Evolutionary conservation across 306 rosid species (phyloP).

Genomic region (Castanopsis chinensis): DNA sequence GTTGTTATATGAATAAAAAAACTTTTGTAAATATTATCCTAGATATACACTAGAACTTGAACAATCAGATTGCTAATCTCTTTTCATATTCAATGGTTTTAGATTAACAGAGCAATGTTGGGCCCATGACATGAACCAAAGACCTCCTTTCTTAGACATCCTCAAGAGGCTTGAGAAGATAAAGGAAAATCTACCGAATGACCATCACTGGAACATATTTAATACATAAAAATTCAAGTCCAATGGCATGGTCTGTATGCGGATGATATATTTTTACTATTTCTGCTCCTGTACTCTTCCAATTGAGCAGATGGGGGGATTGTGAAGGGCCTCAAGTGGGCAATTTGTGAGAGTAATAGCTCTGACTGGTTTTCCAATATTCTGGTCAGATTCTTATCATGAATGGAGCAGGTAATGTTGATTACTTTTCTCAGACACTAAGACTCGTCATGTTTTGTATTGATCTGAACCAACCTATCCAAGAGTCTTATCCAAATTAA

Average conservation of each 20-base stretch:
- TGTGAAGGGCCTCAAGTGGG: slow-evolving; percentile 38
- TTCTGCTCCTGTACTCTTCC: slow-evolving; percentile 12
- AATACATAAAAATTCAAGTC: slow-evolving; percentile 29
- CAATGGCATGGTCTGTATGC: slow-evolving; percentile 21
- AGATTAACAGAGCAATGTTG: slow-evolving; percentile 82
- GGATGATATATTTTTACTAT: slow-evolving; percentile 31
- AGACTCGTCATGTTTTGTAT: not conserved
- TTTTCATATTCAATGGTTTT: slow-evolving; percentile 7
- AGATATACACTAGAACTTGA: not conserved
- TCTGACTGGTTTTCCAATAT: slow-evolving; percentile 16
- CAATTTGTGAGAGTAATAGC: slow-evolving; percentile 11
- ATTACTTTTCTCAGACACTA: slow-evolving; percentile 12
- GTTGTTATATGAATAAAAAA: not conserved
- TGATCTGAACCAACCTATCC: slow-evolving; percentile 7
- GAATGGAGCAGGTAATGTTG: slow-evolving; percentile 18
- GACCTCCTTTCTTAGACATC: slow-evolving; percentile 85
- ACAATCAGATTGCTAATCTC: not conserved
- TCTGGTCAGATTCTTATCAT: slow-evolving; percentile 21
- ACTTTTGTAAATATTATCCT: not conserved
- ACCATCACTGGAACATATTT: slow-evolving; percentile 75
- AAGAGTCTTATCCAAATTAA: slow-evolving; percentile 22
- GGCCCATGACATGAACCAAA: slow-evolving; percentile 63
- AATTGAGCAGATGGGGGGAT: slow-evolving; percentile 23
- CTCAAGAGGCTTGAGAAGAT: slow-evolving; percentile 75
- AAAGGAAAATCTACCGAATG: slow-evolving; percentile 64